Conservation (phyloP, 805 yeast genomes). For the Starmerella stigmatis region DNA sequence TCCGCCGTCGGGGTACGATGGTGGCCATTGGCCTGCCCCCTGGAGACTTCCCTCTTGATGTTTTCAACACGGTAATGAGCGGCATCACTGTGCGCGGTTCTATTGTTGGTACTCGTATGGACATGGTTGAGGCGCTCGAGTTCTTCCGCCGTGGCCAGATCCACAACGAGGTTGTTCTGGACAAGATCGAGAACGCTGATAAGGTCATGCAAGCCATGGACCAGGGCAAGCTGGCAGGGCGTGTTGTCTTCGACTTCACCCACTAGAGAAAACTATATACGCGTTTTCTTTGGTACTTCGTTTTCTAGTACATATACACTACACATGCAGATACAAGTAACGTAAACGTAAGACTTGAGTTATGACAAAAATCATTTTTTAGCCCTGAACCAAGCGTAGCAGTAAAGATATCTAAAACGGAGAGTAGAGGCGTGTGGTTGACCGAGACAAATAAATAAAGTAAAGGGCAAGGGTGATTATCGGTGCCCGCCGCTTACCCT, state of each 20-base stretch:
- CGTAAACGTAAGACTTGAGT: slow-evolving; percentile 1
- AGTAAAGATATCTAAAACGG: neutral
- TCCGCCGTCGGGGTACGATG: slow-evolving; percentile 58
- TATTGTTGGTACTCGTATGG: slow-evolving; percentile 82
- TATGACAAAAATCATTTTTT: neutral
- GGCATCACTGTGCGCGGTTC: slow-evolving; percentile 67
- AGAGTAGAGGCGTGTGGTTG: no score
- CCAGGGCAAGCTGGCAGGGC: slow-evolving; percentile 75
- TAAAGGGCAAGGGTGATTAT: no score
- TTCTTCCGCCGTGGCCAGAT: slow-evolving; percentile 64
- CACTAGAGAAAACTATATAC: neutral
- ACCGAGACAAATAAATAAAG: no score
- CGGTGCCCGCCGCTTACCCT: no score
- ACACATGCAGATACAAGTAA: neutral
- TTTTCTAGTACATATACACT: neutral
- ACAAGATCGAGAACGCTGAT: slow-evolving; percentile 60
- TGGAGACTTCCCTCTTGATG: slow-evolving; percentile 59
- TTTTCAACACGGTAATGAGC: slow-evolving; percentile 64
- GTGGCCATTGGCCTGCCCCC: slow-evolving; percentile 72
- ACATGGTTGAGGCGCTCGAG: slow-evolving; percentile 69
- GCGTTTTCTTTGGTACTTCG: neutral
- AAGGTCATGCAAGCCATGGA: slow-evolving; percentile 70
- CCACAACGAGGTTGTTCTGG: slow-evolving; percentile 47
- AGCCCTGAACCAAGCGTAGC: neutral
- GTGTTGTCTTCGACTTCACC: slow-evolving; percentile 71